Percentiles rank a stretch among this genome's conserved stretches.
Conservation (phyloP, 768 basidiomycete species). For the Leucocoprinus birnbaumii region DNA sequence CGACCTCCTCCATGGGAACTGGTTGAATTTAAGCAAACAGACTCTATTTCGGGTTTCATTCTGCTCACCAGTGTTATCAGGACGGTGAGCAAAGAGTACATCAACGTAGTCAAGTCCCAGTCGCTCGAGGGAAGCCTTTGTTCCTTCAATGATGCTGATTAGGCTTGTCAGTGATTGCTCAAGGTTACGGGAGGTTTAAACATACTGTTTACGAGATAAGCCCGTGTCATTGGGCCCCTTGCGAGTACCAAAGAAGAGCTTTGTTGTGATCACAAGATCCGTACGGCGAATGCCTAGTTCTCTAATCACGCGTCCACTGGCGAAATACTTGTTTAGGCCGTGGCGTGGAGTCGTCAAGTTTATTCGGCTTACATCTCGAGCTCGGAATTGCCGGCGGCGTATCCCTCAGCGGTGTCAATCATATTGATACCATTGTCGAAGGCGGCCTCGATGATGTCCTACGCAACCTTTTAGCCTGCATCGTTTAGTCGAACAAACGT, state of each 20-base stretch:
- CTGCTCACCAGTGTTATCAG: conserved; percentile 47
- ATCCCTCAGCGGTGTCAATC: conserved; percentile 67
- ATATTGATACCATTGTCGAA: conserved; percentile 74
- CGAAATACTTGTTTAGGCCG: background rate
- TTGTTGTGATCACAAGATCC: conserved; percentile 71
- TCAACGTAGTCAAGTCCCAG: conserved; percentile 71
- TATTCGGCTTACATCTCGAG: conserved; percentile 51
- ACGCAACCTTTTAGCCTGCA: too few relatives aligned
- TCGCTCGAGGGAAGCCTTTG: conserved; percentile 57
- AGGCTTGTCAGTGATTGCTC: background rate
- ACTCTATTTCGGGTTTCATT: background rate
- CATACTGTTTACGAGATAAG: conserved; percentile 54
- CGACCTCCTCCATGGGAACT: conserved; percentile 70
- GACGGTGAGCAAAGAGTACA: conserved; percentile 64
- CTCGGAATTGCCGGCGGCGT: conserved; percentile 64
- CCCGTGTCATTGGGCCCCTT: conserved; percentile 53
- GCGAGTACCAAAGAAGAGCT: conserved; percentile 69
- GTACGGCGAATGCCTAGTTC: conserved; percentile 64
- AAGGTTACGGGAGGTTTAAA: background rate
- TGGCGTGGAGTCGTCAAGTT: background rate
- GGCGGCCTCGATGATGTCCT: conserved; percentile 73
- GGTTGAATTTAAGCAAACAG: background rate
- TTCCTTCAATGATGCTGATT: conserved; percentile 65
- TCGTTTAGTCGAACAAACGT: background rate
- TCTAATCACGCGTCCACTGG: conserved; percentile 63